Percentiles rank a stretch among this genome's conserved stretches.
Conservation (phyloP, 2,329 filamentous ascomycete genomes). For the Drechslera avenae region DNA sequence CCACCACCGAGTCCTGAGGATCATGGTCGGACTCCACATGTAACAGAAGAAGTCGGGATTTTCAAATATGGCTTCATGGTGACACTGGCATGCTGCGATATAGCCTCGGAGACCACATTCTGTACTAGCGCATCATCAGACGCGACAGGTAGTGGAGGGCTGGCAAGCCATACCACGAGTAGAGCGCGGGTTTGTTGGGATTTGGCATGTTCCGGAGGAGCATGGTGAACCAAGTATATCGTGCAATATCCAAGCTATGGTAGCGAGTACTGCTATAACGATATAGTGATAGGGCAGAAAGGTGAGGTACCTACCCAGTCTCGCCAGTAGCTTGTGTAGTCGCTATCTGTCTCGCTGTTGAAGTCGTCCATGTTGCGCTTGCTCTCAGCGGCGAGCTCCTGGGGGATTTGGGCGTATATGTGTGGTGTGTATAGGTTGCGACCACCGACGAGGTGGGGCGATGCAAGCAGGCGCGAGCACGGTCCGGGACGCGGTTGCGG, state of each 20-base stretch:
- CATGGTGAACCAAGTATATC: slow-evolving; percentile 3
- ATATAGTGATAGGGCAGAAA: slow-evolving; percentile 1
- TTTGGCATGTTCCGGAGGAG: not conserved
- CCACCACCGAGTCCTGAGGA: slow-evolving; percentile 12
- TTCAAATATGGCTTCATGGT: not conserved
- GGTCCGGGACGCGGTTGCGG: slow-evolving; percentile 22
- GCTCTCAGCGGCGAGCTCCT: slow-evolving; percentile 7
- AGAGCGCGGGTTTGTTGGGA: not conserved
- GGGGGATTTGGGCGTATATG: not conserved
- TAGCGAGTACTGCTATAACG: no score
- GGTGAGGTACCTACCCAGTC: slow-evolving; percentile 80
- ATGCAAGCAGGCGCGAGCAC: slow-evolving; percentile 17
- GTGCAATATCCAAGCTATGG: not conserved
- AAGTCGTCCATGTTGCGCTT: slow-evolving; percentile 83
- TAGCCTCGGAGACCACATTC: slow-evolving; percentile 10
- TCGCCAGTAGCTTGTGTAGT: slow-evolving; percentile 99
- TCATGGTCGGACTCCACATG: slow-evolving; percentile 8
- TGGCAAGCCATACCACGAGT: slow-evolving; percentile 9
- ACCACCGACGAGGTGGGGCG: slow-evolving; percentile 18
- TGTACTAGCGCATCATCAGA: slow-evolving; percentile 12
- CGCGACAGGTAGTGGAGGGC: not conserved
- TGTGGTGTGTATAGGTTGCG: slow-evolving; percentile 9
- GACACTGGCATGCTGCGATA: slow-evolving; percentile 10
- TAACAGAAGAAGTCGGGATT: slow-evolving; percentile 3
- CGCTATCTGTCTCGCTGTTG: slow-evolving; percentile 95